Conservation (phyloP, 257 asterid genomes). For the Mitragyna speciosa region DNA sequence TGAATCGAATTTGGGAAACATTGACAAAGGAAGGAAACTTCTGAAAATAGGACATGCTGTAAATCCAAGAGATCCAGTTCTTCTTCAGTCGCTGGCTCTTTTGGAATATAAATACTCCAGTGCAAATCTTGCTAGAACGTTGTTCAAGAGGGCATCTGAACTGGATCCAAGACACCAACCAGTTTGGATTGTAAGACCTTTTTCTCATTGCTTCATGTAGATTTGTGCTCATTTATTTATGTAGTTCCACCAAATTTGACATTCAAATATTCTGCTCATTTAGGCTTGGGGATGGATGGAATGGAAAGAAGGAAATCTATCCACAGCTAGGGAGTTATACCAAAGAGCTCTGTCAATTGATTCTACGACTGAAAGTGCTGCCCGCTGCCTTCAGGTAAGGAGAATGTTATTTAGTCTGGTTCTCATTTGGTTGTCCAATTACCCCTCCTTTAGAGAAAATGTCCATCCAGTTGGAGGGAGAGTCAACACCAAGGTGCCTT, state of each 20-base stretch:
- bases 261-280: slow-evolving; percentile 5
- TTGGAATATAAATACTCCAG: slow-evolving; percentile 73
- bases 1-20: slow-evolving; percentile 68
- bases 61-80: slow-evolving; percentile 95
- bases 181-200: slow-evolving; percentile 81
- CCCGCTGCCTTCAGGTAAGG: slow-evolving; percentile 89
- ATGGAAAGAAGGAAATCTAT: slow-evolving; percentile 95
- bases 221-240: not conserved
- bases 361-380: slow-evolving; percentile 73
- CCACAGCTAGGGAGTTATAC: slow-evolving; percentile 78
- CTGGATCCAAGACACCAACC: slow-evolving; percentile 90
- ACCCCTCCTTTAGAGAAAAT: not conserved
- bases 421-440: not conserved
- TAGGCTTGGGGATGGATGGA: slow-evolving; percentile 99
- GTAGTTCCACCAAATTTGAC: too few species aligned
- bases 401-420: not conserved
- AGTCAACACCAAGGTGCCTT: not conserved
- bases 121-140: slow-evolving; percentile 67
- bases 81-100: slow-evolving; percentile 82
- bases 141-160: slow-evolving; percentile 80
- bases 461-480: not conserved
- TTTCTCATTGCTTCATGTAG: not conserved
- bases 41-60: slow-evolving; percentile 81
- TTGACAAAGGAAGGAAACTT: slow-evolving; percentile 79
- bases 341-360: slow-evolving; percentile 72